A percentile compares a stretch with the other conserved stretches of the same genome.
Evolutionary conservation across 208 protist species (phyloP).

Genomic region (Trypanosoma conorhini): DNA sequence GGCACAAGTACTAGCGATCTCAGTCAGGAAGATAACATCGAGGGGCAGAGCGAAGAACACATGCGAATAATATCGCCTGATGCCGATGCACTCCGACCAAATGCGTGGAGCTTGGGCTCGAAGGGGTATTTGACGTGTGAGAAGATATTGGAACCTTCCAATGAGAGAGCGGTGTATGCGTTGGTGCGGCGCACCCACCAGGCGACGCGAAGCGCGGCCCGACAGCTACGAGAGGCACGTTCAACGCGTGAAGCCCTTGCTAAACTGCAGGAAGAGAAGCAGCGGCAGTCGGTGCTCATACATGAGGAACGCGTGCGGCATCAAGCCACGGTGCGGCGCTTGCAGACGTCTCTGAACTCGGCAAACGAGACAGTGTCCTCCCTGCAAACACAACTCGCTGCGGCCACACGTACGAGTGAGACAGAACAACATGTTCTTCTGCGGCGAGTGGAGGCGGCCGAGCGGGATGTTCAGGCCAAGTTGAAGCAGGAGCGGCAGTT

Average conservation of each 20-base stretch:
- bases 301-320: conserved; percentile 13
- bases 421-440: conserved; percentile 18
- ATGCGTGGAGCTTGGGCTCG: background rate
- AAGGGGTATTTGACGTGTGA: background rate
- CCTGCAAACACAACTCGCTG: conserved; percentile 13
- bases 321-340: conserved; percentile 10
- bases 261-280: conserved; percentile 17
- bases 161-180: background rate
- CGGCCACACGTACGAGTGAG: background rate
- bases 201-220: background rate
- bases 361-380: background rate
- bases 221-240: conserved; percentile 3
- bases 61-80: background rate
- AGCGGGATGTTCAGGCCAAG: conserved; percentile 6
- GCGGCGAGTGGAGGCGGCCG: conserved; percentile 17
- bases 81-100: background rate
- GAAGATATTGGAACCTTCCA: background rate
- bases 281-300: background rate
- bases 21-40: background rate
- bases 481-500: conserved; percentile 3
- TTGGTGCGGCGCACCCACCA: conserved; percentile 9
- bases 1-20: background rate
- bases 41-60: background rate
- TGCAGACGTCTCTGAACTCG: conserved; percentile 13
- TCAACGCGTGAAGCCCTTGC: background rate